Conservation (phyloP, 1,284 basidiomycete species). For the Xerocomus nothofagi region DNA sequence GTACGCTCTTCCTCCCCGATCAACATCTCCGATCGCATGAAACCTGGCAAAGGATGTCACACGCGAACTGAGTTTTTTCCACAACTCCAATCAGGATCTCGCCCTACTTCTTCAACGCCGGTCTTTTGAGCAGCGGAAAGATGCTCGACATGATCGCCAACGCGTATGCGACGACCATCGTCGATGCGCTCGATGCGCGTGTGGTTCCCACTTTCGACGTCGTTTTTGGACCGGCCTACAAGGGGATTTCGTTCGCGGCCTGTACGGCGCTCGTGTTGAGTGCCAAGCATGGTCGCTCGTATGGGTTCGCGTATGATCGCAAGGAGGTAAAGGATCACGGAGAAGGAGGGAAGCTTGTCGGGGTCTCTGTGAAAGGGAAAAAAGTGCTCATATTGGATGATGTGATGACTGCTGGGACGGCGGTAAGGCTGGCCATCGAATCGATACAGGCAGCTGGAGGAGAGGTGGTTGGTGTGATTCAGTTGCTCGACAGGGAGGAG, state of each 20-base stretch:
- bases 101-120: conserved; percentile 98
- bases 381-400: conserved; percentile 91
- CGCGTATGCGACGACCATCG: conserved; percentile 88
- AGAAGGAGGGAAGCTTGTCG: conserved; percentile 94
- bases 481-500: conserved; percentile 91
- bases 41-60: conserved; percentile 1
- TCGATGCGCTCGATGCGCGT: conserved; percentile 42
- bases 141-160: conserved; percentile 79
- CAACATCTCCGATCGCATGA: neutral
- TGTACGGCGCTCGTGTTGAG: conserved; percentile 81
- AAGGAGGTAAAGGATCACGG: conserved; percentile 98
- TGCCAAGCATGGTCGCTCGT: conserved; percentile 61
- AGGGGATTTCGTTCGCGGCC: conserved; percentile 94
- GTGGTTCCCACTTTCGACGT: conserved; percentile 79
- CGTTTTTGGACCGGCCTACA: conserved; percentile 97
- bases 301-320: conserved; percentile 90
- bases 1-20: conserved; percentile 44
- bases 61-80: neutral
- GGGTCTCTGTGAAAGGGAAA: conserved; percentile 77
- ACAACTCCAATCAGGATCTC: conserved; percentile 59
- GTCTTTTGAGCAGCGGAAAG: conserved; percentile 81
- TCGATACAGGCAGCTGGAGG: conserved; percentile 70
- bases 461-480: conserved; percentile 87
- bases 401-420: conserved; percentile 96
- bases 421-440: conserved; percentile 79